Conservation (phyloP, 257 asterid genomes). For the Penstemon barbatus region DNA sequence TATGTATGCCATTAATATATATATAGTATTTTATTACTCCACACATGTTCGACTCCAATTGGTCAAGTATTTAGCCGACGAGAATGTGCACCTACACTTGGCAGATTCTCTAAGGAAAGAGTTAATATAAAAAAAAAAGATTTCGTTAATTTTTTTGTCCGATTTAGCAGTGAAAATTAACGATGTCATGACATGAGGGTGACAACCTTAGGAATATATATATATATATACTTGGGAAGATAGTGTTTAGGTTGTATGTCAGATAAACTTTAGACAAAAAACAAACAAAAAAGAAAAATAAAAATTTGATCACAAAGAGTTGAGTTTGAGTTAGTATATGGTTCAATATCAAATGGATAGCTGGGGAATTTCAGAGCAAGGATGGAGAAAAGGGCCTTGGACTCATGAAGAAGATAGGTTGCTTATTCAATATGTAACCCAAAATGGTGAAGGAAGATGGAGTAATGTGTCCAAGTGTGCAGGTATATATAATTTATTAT, state of each 20-base stretch:
- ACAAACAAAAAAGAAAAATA: neutral
- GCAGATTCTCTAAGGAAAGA: constrained; percentile 31
- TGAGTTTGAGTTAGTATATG: neutral
- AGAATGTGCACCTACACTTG: constrained; percentile 42
- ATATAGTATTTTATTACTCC: constrained; percentile 22
- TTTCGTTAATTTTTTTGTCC: neutral
- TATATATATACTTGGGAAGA: constrained; percentile 28
- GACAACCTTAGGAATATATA: constrained; percentile 33
- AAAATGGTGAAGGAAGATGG: constrained; percentile 59
- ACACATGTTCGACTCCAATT: constrained; percentile 35
- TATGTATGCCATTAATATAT: no score
- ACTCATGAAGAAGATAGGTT: constrained; percentile 51
- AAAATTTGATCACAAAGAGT: neutral
- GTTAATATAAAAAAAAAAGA: constrained; percentile 25
- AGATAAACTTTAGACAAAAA: constrained; percentile 37
- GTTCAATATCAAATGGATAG: constrained; percentile 22
- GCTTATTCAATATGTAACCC: constrained; percentile 38
- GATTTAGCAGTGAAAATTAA: constrained; percentile 20
- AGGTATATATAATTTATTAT: constrained; percentile 27
- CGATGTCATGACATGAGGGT: constrained; percentile 31
- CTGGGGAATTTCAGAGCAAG: constrained; percentile 37
- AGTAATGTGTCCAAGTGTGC: constrained; percentile 46
- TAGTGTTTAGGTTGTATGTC: constrained; percentile 34
- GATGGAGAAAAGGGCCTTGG: constrained; percentile 58
- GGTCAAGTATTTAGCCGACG: constrained; percentile 32